phyloP scores from a whole-genome alignment of 306 rosid genomes.

The Prunus salicina region DNA sequence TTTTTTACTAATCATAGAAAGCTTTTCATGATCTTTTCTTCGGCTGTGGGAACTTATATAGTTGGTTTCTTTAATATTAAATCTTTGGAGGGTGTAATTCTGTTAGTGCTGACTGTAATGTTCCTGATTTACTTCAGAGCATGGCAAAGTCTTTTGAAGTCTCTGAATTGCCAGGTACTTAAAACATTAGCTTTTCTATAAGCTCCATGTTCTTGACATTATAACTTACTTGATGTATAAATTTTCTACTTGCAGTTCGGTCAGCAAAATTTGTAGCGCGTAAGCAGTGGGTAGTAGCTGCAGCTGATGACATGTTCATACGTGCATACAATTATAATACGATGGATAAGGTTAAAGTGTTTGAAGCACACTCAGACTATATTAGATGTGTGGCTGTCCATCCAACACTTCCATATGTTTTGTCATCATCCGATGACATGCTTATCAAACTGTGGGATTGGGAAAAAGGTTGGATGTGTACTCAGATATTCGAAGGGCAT shows the following conservation, averaged over 20 bases:
- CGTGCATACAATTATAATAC: constrained; percentile 97
- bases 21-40: not conserved
- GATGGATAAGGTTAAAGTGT: constrained; percentile 87
- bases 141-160: constrained; percentile 92
- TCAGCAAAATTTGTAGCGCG: constrained; percentile 97
- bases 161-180: constrained; percentile 86
- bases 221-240: not conserved
- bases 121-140: constrained; percentile 53
- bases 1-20: not conserved
- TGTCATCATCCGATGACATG: constrained; percentile 99
- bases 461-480: constrained; percentile 97
- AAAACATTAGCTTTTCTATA: constrained; percentile 8
- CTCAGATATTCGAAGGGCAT: constrained; percentile 98
- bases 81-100: not conserved
- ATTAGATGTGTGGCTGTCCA: constrained; percentile 98
- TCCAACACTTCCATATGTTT: constrained; percentile 91
- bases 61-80: not conserved
- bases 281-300: constrained; percentile 98
- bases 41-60: not conserved
- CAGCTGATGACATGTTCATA: constrained; percentile 91
- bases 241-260: constrained; percentile 66
- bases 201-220: constrained; percentile 11
- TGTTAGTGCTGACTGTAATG: constrained; percentile 20
- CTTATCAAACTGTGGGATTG: constrained; percentile 99
- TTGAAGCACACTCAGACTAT: constrained; percentile 99